These are phyloP conservation scores for Remersonia thermophila DNA, from an alignment of 2,329 filamentous ascomycete genomes.

Conservation along the genomic window DNA sequence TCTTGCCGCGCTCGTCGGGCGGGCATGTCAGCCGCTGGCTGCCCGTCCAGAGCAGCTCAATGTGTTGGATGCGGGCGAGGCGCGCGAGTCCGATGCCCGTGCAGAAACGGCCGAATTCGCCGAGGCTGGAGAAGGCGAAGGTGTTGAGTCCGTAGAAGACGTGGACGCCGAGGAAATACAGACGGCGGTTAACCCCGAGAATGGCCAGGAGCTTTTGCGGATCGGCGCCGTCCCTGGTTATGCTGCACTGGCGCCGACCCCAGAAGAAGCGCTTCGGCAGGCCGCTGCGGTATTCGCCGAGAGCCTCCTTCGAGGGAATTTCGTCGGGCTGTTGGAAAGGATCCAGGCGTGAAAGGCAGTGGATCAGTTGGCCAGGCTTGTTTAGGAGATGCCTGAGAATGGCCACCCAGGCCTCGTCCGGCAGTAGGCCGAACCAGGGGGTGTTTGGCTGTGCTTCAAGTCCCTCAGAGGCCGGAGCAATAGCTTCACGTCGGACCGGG, in stretches of 20 bases:
- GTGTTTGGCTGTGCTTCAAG: too few relatives aligned
- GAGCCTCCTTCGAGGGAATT: conserved; percentile 6
- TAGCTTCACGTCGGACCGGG: too few relatives aligned
- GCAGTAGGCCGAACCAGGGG: conserved; percentile 20
- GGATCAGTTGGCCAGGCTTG: conserved; percentile 25
- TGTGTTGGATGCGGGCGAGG: conserved; percentile 29
- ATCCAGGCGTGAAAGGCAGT: conserved; percentile 35
- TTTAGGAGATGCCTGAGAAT: conserved; percentile 28
- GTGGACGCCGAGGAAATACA: conserved; percentile 28
- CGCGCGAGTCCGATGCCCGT: conserved; percentile 27
- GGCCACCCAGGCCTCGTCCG: conserved; percentile 18
- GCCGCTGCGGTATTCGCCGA: conserved; percentile 7
- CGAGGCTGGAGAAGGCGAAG: conserved; percentile 41
- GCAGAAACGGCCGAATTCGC: conserved; percentile 37
- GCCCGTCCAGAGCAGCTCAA: conserved; percentile 33
- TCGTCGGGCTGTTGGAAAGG: conserved; percentile 10
- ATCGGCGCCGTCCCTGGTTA: conserved; percentile 22
- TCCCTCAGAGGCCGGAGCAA: neutral
- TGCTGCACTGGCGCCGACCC: conserved; percentile 19
- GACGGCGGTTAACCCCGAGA: conserved; percentile 29
- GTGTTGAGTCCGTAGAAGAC: conserved; percentile 37
- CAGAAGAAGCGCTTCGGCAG: conserved; percentile 30
- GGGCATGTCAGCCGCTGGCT: conserved; percentile 21
- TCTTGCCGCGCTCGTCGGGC: conserved; percentile 7
- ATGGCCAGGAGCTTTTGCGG: conserved; percentile 27